Conservation (phyloP, 805 yeast species). For the Cyberlindnera subsufficiens region DNA sequence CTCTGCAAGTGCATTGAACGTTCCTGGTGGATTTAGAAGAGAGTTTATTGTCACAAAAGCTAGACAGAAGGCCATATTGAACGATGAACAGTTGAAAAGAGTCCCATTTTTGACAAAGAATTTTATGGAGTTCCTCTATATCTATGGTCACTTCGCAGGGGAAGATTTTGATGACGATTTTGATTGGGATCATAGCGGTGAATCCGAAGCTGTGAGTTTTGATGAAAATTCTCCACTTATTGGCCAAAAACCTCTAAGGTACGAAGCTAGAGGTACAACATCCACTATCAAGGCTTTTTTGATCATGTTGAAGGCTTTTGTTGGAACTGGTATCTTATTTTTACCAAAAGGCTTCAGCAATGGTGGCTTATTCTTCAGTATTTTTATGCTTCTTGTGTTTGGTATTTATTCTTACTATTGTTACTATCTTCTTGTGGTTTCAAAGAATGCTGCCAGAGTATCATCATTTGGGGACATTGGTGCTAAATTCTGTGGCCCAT, state of each 20-base stretch:
- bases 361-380: conserved; percentile 65
- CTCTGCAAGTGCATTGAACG: conserved; percentile 64
- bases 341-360: conserved; percentile 65
- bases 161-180: conserved; percentile 73
- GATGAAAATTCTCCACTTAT: conserved; percentile 26
- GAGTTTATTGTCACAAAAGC: conserved; percentile 48
- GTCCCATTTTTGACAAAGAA: conserved; percentile 58
- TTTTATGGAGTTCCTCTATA: conserved; percentile 68
- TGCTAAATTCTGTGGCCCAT: conserved; percentile 49
- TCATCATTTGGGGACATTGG: conserved; percentile 82
- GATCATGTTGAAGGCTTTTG: conserved; percentile 64
- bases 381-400: conserved; percentile 46
- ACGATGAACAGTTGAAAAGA: conserved; percentile 25
- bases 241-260: conserved; percentile 6
- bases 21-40: conserved; percentile 82
- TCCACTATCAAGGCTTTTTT: conserved; percentile 69
- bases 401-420: conserved; percentile 76
- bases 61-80: conserved; percentile 14
- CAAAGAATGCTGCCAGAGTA: conserved; percentile 56
- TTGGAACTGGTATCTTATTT: conserved; percentile 73
- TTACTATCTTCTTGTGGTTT: conserved; percentile 54
- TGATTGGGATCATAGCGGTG: conserved; percentile 35
- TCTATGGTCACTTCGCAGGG: conserved; percentile 86
- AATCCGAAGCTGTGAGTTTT: conserved; percentile 15
- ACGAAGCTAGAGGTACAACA: conserved; percentile 53